Evolutionary conservation across 768 basidiomycete genomes (phyloP), one percentile per base, ranked within the genome.

Genomic region (Calocybe gangraenosa): DNA sequence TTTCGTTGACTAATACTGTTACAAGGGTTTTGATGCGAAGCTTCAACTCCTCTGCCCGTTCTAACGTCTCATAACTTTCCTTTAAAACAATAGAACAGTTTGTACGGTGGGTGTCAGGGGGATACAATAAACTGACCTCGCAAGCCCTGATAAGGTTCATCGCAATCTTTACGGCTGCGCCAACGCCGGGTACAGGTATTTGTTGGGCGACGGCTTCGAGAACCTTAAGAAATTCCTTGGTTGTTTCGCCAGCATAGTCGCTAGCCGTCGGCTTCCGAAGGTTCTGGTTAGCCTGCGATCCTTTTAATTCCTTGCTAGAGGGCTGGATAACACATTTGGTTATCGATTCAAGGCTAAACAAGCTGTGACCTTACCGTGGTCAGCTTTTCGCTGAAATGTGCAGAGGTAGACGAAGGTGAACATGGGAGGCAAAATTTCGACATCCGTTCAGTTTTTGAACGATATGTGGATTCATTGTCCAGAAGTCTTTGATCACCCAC

Each of bases 41-140:
- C 28, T 46, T 50, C 18, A 50, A 40, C 20, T 46, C 49, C 9
- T 46, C 36, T 11, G 49, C 49, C 3, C 40, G 36, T 20, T 50
- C 40, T 13, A 50, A 17, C 48, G 17, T 40, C 2, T 31, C 49
- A 34, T 21, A 7, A 13, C 44, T 39, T 2, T 50, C 44, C 49
- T 50, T 44, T 45, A 28, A 11, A 28, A 28, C 6, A 6, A 28
- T 28, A 5, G 11, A 28, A 6, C 25, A 28, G 25, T 5, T 11
- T 28, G 11, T 28, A 28, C 11, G 11, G 11, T n/a, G n/a, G n/a
- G n/a, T n/a, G 11, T 11, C 25, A 28, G 25, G 11, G 11, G 25
- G 11, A 11, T 11, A 6, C 11, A 11, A 28, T 6, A 28, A 32
- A 30, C 34, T 42, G 22, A 51, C 46, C 17, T 51, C 50, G 6